Base-by-base conservation (phyloP, 257 asterid species). In the Przewalskia tangutica region DNA sequence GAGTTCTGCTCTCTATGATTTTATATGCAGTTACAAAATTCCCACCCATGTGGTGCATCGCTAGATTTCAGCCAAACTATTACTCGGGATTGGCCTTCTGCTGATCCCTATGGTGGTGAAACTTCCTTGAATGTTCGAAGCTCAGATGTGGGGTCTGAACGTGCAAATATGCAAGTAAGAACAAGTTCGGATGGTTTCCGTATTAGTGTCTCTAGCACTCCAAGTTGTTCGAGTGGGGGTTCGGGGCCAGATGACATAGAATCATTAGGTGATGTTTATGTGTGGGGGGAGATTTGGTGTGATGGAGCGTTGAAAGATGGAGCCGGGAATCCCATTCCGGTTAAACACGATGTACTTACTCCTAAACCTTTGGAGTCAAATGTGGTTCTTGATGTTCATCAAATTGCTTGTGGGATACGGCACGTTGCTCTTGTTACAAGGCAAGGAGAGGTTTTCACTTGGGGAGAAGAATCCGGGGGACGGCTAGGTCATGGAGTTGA, bases 401-500 rank as follows among this genome's bases (percentile, higher is more conserved):
- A 94, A 86, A 91, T 95, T 64, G 86, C 97, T n/a, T 91, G 98
- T 84, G 99, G 99, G 7, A 91, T 85, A 48, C 90, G 97, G 48
- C 99, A 95, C 78, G 83, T 90, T 65, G 99, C 92, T 79, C 97
- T 95, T 58, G 97, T 95, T 73, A 94, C 99, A 0, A 89, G 96
- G 84, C 97, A 90, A 87, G 99, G 98, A 5, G 99, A 92, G 88
- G 94, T 95, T 81, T 93, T 91, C 82, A 94, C 97, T 1, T 95
- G 99, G 98, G 99, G 99, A 0, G 98, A 94, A 85, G 99, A 94
- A 79, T 89, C 91, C 0, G 99, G 98, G 6, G 99, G 99, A 7
- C 83, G 99, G 64, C 88, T 94, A 8, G 99, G 99, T 16, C 99
- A 95, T 71, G 99, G 99, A 36, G 83, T 89, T 12, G 98, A 94